A percentile compares a stretch with the other conserved stretches of the same genome.
Evolutionary conservation across 495 filamentous ascomycete species (phyloP).

Genomic region (Mytilinidion resinicola): DNA sequence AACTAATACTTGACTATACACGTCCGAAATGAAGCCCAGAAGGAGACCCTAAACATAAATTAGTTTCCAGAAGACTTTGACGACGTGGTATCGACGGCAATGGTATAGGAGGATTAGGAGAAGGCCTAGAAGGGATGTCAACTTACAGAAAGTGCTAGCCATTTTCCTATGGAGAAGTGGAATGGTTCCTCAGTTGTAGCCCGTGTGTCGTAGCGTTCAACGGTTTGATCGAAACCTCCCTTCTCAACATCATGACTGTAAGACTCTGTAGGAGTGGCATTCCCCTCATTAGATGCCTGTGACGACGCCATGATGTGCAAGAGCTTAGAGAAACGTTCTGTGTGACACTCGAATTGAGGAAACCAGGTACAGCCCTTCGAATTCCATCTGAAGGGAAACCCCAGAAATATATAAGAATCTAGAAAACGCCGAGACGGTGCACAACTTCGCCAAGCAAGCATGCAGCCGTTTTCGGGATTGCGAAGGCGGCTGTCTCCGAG

Average conservation of each 20-base stretch:
- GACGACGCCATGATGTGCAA: too few relatives aligned
- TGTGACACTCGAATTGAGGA: too few relatives aligned
- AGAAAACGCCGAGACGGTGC: too few relatives aligned
- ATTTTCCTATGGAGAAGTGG: background rate
- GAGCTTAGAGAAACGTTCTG: too few relatives aligned
- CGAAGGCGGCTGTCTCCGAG: too few relatives aligned
- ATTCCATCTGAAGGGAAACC: too few relatives aligned
- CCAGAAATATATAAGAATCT: too few relatives aligned
- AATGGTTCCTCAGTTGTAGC: background rate
- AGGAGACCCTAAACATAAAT: background rate
- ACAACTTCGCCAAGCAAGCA: too few relatives aligned
- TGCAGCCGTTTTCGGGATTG: too few relatives aligned
- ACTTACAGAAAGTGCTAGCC: background rate
- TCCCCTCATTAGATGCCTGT: background rate
- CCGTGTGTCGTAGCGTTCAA: background rate
- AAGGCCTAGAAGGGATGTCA: background rate
- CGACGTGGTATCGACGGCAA: too few relatives aligned
- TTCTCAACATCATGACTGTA: background rate
- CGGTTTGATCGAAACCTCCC: background rate
- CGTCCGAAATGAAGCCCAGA: background rate
- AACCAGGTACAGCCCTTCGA: too few relatives aligned
- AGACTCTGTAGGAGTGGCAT: background rate
- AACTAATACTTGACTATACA: background rate
- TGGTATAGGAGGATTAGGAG: background rate
- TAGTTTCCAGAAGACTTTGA: background rate